Evolutionary conservation across 2,329 filamentous ascomycete genomes (phyloP).

Genomic region (Coniochaeta sp.): DNA sequence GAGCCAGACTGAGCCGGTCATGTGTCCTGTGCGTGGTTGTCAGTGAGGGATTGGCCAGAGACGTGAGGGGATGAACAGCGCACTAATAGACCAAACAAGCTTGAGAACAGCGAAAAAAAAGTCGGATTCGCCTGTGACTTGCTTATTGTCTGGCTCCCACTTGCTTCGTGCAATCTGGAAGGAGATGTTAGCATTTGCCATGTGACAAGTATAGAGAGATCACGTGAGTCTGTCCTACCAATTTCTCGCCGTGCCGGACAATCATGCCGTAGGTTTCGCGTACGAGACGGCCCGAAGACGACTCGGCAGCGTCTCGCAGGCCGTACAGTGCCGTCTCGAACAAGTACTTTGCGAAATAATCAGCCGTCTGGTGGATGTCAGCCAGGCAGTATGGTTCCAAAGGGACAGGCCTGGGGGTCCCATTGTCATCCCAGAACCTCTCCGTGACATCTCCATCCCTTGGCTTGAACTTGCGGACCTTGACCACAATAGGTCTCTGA

Average conservation of each 20-base stretch:
- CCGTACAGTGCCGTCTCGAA: conserved; percentile 16
- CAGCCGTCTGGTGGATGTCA: conserved; percentile 26
- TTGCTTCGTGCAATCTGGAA: background rate
- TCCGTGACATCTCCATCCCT: conserved; percentile 27
- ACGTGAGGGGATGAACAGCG: background rate
- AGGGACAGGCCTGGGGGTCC: conserved; percentile 16
- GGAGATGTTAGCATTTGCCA: conserved; percentile 2
- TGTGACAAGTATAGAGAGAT: conserved; percentile 7
- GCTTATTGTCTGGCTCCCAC: background rate
- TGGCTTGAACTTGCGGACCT: conserved; percentile 34
- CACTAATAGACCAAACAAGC: background rate
- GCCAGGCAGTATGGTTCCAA: conserved; percentile 33
- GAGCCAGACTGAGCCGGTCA: conserved; percentile 35
- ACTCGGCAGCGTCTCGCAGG: conserved; percentile 20
- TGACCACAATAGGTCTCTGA: conserved; percentile 25
- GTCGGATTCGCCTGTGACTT: conserved; percentile 17
- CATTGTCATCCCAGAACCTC: conserved; percentile 29
- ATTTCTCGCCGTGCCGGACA: conserved; percentile 8
- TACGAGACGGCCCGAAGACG: conserved; percentile 17
- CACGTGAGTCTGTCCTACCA: conserved; percentile 10
- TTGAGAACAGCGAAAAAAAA: conserved; percentile 21
- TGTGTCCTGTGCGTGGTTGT: conserved; percentile 28
- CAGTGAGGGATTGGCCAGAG: too few species aligned
- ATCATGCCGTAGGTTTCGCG: conserved; percentile 21
- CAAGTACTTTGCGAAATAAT: conserved; percentile 29